Evolutionary conservation across 306 rosid genomes (phyloP).

Genomic region (Begonia fuchsioides): DNA sequence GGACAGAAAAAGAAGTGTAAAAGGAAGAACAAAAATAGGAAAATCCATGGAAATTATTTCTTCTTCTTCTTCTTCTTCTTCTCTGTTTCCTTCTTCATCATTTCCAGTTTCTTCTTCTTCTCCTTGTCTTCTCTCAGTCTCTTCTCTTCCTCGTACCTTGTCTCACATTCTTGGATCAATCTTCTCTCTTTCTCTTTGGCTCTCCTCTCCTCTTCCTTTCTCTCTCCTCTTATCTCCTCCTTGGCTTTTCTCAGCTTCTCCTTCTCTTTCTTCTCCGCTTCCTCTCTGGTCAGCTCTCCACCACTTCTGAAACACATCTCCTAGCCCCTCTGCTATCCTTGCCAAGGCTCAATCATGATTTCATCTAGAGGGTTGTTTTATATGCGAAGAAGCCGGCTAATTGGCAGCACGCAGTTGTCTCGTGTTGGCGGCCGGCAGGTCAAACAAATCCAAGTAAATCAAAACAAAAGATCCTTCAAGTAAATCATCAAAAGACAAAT

Average conservation of each 20-base stretch:
- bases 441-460: too few species aligned
- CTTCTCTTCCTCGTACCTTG: conserved; percentile 2
- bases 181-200: conserved; percentile 13
- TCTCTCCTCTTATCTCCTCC: conserved; percentile 11
- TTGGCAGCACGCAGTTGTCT: background rate
- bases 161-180: conserved; percentile 5
- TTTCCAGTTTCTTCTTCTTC: conserved; percentile 8
- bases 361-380: background rate
- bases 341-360: conserved; percentile 3
- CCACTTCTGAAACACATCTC: conserved; percentile 35
- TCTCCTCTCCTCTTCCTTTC: conserved; percentile 3
- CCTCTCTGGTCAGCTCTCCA: conserved; percentile 27
- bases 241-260: conserved; percentile 14
- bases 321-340: background rate
- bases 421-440: too few species aligned
- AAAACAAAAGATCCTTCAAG: too few species aligned
- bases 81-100: conserved; percentile 7
- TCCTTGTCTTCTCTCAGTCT: conserved; percentile 4
- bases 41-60: conserved; percentile 3
- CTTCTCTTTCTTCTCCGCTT: conserved; percentile 27
- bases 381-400: background rate
- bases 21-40: too few species aligned
- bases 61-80: conserved; percentile 13
- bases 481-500: too few species aligned
- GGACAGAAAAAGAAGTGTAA: too few species aligned